Conservation (phyloP, 2,329 filamentous ascomycete genomes). For the Fusarium udum region DNA sequence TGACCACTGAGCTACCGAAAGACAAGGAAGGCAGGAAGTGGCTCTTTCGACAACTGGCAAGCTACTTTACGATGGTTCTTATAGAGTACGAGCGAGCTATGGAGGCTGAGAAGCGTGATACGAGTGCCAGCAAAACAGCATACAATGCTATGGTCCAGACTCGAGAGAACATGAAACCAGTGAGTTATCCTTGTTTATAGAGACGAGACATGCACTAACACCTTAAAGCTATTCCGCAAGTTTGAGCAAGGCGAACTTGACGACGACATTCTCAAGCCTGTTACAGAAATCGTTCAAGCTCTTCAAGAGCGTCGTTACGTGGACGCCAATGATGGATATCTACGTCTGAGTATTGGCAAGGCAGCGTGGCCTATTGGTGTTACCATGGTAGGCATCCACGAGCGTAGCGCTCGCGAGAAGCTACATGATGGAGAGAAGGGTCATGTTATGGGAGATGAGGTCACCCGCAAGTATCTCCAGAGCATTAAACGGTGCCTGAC, state of each 20-base stretch:
- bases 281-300: conserved; percentile 91
- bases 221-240: conserved; percentile 78
- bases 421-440: conserved; percentile 87
- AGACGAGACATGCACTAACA: background rate
- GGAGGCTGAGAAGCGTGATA: conserved; percentile 69
- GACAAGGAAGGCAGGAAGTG: conserved; percentile 74
- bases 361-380: conserved; percentile 99
- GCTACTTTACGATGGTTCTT: conserved; percentile 97
- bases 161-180: conserved; percentile 84
- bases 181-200: conserved; percentile 45
- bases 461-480: conserved; percentile 93
- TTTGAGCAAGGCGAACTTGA: conserved; percentile 85
- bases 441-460: conserved; percentile 97
- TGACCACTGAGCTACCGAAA: conserved; percentile 68
- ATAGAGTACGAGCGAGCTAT: conserved; percentile 86
- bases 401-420: conserved; percentile 94
- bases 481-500: conserved; percentile 97
- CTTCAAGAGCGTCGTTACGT: conserved; percentile 93
- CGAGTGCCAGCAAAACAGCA: conserved; percentile 82
- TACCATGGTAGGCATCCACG: conserved; percentile 99
- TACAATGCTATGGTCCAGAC: conserved; percentile 87
- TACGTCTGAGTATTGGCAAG: conserved; percentile 92
- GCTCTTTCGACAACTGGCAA: conserved; percentile 87
- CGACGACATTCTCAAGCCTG: conserved; percentile 79
- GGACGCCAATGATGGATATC: conserved; percentile 94